phyloP scores from a whole-genome alignment of 345 rosid species.

The Lumnitzera racemosa region DNA sequence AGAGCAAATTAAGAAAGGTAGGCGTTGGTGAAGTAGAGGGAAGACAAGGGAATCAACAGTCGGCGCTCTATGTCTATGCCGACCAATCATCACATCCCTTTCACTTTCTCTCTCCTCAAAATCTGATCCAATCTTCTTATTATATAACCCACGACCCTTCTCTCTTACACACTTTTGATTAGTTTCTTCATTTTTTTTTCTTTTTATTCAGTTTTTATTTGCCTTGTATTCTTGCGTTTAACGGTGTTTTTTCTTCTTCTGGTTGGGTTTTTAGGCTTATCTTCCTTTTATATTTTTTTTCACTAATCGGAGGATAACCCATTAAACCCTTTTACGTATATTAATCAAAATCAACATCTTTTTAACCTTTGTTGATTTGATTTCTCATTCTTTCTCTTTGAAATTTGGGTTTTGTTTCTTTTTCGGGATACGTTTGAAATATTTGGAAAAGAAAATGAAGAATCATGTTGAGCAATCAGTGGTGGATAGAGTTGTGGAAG shows the following conservation, averaged over 20 bases:
- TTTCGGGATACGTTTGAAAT: not conserved
- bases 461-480: slow-evolving; percentile 30
- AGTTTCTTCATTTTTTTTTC: not conserved
- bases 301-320: slow-evolving; percentile 43
- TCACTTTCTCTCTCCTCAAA: slow-evolving; percentile 9
- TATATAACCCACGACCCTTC: slow-evolving; percentile 19
- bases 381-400: not conserved
- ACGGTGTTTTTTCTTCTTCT: not conserved
- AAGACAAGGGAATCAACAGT: slow-evolving; percentile 42
- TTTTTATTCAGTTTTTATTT: not conserved
- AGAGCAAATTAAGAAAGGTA: not conserved
- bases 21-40: slow-evolving; percentile 2
- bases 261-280: slow-evolving; percentile 8
- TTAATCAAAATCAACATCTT: slow-evolving; percentile 11
- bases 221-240: too few species aligned
- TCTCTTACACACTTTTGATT: not conserved
- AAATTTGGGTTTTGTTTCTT: not conserved
- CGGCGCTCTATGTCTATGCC: slow-evolving; percentile 49
- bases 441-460: slow-evolving; percentile 27
- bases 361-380: not conserved
- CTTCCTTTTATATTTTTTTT: slow-evolving; percentile 47
- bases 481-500: slow-evolving; percentile 37
- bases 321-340: slow-evolving; percentile 7
- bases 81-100: slow-evolving; percentile 34
- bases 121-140: not conserved